These are phyloP conservation scores for Penicillium italicum DNA, from an alignment of 2,329 filamentous ascomycete species.

Conservation along the genomic window DNA sequence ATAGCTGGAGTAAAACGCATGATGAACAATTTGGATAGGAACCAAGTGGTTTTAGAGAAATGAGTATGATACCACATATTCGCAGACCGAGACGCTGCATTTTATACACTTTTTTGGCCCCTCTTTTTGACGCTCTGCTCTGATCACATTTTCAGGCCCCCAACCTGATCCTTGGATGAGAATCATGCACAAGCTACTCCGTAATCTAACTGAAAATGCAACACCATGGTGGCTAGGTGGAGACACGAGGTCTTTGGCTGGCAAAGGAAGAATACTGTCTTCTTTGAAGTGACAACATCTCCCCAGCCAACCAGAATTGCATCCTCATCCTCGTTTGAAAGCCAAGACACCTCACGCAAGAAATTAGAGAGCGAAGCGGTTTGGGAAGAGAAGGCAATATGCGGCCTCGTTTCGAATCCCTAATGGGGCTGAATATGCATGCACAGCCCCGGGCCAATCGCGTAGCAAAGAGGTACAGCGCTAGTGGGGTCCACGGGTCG, in stretches of 20 bases:
- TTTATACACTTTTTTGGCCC: background rate
- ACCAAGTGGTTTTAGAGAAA: background rate
- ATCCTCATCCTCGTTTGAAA: background rate
- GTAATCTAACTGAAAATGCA: background rate
- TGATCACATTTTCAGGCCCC: background rate
- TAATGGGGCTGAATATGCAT: background rate
- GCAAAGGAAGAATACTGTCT: background rate
- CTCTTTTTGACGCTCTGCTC: background rate
- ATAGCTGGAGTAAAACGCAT: background rate
- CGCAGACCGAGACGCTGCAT: background rate
- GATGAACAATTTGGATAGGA: background rate
- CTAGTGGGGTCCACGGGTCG: background rate
- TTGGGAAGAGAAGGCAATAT: background rate
- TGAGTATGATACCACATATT: background rate
- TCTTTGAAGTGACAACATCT: background rate
- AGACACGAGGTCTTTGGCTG: background rate
- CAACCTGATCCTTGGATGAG: background rate
- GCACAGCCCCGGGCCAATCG: background rate
- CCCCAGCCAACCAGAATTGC: no score
- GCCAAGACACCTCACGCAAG: background rate
- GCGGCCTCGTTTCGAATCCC: background rate
- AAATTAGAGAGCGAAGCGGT: background rate
- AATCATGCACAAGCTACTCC: background rate
- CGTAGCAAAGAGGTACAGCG: background rate
- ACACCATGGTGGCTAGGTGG: background rate